Base-by-base conservation (phyloP, 495 filamentous ascomycete species). In the Hypomontagnella submonticulosa region DNA sequence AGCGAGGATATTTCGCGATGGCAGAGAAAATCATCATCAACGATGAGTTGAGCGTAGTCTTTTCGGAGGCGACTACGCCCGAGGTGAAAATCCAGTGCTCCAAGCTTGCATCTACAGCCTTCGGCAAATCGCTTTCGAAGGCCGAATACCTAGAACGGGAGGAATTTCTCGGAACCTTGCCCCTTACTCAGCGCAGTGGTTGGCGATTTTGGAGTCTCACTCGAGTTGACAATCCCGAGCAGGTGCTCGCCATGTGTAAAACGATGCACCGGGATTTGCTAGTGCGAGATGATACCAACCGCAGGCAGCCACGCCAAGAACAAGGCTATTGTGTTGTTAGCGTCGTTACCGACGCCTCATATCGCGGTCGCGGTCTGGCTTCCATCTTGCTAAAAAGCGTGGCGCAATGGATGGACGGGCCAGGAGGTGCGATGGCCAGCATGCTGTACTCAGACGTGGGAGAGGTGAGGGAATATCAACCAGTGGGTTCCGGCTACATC, bases 371-470 rank as follows among this genome's bases (percentile, higher is more conserved):
- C 32, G 70, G 66, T 1, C 61, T 72, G 18, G 70, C 70, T 1
- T 49, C 70, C 1, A 40, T 64, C 1, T 20, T 72, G 32, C 27
- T 72, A 2, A 48, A 34, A n/a, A 44, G 47, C 5, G 61, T 72
- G 33, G 70, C 70, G 2, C 58, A 63, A 38, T 72, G 70, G 70
- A 12, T 70, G 5, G 70, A 72, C 37, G 66, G 66, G 1, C 57
- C 57, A 3, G 70, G 66, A 7, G 15, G 41, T 3, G 66, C 66
- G 15, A 57, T 32, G 12, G 70, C 70, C 5, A 72, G 62, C 32
- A 72, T 70, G 33, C 32, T 72, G 32, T 72, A 70, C 48, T 66
- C 66, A 10, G 63, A 69, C 12, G 50, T 72, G 2, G 70, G 70
- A 46, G 62, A 69, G 2, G 70, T 72, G 23, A 66, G 27, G 50